phyloP scores from a whole-genome alignment of 306 rosid species.

The Fragaria iinumae region DNA sequence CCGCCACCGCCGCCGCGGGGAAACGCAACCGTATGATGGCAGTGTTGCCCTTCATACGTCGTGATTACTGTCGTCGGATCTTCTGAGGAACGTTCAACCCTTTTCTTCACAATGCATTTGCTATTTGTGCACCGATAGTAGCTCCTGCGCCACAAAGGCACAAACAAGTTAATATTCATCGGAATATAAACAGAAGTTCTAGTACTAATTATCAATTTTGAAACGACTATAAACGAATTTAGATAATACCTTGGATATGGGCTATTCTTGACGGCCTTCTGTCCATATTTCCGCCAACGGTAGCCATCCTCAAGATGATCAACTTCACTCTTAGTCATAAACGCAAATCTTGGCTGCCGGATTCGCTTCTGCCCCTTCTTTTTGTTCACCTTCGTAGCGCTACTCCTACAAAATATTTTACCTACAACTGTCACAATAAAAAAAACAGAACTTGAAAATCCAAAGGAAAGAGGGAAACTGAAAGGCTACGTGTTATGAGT shows the following conservation, averaged over 20 bases:
- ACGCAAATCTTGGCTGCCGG: constrained; percentile 87
- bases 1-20: constrained; percentile 50
- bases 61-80: constrained; percentile 81
- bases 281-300: constrained; percentile 98
- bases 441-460: constrained; percentile 29
- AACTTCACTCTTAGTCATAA: constrained; percentile 92
- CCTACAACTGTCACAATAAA: constrained; percentile 40
- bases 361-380: constrained; percentile 89
- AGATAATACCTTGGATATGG: constrained; percentile 76
- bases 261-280: constrained; percentile 94
- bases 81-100: constrained; percentile 89
- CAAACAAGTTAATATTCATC: background rate
- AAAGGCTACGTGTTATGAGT: background rate
- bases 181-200: background rate
- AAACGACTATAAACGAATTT: background rate
- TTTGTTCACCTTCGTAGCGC: constrained; percentile 44
- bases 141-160: constrained; percentile 49
- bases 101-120: constrained; percentile 95
- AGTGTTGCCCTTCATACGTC: constrained; percentile 96
- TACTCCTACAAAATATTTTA: constrained; percentile 53
- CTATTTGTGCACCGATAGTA: constrained; percentile 97
- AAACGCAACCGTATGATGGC: constrained; percentile 79
- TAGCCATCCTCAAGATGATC: constrained; percentile 98
- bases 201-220: background rate
- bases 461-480: background rate